Evolutionary conservation across 2,329 filamentous ascomycete species (phyloP).

Genomic region (Cladosporium phlei): DNA sequence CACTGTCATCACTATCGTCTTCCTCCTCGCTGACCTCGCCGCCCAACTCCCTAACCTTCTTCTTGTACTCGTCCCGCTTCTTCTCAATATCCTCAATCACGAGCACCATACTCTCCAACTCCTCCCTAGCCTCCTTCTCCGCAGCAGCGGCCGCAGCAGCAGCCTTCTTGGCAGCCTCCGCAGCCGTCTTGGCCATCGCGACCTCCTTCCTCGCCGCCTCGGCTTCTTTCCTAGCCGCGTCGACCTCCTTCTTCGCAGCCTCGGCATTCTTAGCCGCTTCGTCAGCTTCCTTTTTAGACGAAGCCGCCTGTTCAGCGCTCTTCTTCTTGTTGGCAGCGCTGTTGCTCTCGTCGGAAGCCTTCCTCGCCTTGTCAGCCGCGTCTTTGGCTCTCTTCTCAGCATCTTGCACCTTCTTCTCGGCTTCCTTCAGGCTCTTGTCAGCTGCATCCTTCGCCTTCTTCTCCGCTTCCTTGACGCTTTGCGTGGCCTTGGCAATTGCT

Average conservation of each 20-base stretch:
- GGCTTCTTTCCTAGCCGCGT: slow-evolving; percentile 12
- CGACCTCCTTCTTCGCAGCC: slow-evolving; percentile 21
- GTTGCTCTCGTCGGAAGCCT: slow-evolving; percentile 2
- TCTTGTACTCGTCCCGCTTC: slow-evolving; percentile 31
- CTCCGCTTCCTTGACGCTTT: slow-evolving; percentile 52
- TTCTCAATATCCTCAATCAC: slow-evolving; percentile 45
- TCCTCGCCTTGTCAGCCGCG: slow-evolving; percentile 6
- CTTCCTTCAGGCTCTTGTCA: slow-evolving; percentile 22
- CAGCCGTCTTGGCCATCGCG: slow-evolving; percentile 1
- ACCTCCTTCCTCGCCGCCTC: slow-evolving; percentile 15
- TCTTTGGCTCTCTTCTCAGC: slow-evolving; percentile 15
- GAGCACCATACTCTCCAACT: slow-evolving; percentile 47
- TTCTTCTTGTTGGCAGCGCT: slow-evolving; percentile 5
- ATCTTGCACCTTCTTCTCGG: slow-evolving; percentile 20
- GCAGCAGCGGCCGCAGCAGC: slow-evolving; percentile 25
- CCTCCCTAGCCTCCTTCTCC: slow-evolving; percentile 40
- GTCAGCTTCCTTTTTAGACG: slow-evolving; percentile 2
- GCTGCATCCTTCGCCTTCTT: slow-evolving; percentile 24
- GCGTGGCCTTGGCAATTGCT: slow-evolving; percentile 16
- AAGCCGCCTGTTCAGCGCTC: neutral
- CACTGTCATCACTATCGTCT: slow-evolving; percentile 28
- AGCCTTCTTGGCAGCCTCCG: slow-evolving; percentile 8
- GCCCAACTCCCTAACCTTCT: slow-evolving; percentile 25
- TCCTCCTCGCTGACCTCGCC: slow-evolving; percentile 31
- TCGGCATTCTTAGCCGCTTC: slow-evolving; percentile 17